Conservation (phyloP, 805 yeast species). For the Candida morakotiae region DNA sequence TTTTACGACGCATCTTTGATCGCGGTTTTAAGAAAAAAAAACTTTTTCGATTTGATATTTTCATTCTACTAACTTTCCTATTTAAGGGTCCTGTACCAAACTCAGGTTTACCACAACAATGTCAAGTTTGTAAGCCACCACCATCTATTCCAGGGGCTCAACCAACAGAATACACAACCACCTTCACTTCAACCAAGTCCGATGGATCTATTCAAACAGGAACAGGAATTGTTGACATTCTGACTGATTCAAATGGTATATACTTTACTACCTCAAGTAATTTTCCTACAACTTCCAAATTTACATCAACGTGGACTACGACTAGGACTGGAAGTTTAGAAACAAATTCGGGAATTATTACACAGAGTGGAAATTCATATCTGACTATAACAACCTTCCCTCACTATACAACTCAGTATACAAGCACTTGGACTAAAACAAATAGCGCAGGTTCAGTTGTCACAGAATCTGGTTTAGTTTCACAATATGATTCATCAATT, state of each 20-base stretch:
- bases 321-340: conserved; percentile 10
- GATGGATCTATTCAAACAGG: conserved; percentile 7
- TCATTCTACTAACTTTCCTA: not conserved
- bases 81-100: conserved; percentile 15
- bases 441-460: conserved; percentile 1
- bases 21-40: not conserved
- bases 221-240: conserved; percentile 8
- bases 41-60: not conserved
- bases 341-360: conserved; percentile 13
- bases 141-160: conserved; percentile 14
- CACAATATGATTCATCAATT: not conserved
- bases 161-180: conserved; percentile 13
- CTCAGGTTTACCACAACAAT: conserved; percentile 17
- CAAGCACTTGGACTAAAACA: conserved; percentile 8
- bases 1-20: not conserved
- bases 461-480: conserved; percentile 6
- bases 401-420: too few relatives aligned
- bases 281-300: conserved; percentile 5
- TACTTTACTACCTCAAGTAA: conserved; percentile 6
- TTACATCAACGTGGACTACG: conserved; percentile 8
- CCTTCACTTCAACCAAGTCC: conserved; percentile 4
- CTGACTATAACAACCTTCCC: conserved; percentile 12
- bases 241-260: conserved; percentile 8
- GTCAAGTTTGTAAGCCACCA: conserved; percentile 16
- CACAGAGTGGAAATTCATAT: conserved; percentile 10